Base-by-base conservation (phyloP, 106 monocot genomes). In the Triglochin maritima region DNA sequence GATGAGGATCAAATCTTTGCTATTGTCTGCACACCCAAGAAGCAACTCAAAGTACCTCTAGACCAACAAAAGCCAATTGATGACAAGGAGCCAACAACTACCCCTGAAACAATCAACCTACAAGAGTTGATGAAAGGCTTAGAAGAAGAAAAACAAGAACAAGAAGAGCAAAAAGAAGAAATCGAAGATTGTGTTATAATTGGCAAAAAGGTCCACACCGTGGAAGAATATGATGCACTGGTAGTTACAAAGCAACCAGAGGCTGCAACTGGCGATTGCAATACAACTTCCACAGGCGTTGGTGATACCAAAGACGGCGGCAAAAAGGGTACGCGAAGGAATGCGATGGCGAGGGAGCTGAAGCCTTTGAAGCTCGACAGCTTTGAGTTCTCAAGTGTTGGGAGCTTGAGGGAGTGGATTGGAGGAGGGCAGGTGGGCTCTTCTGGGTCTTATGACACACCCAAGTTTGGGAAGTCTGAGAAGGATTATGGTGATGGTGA, bases 351-450 rank as follows among this genome's bases (percentile, higher is more conserved):
- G 41, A 83, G 62, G 50, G 81, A 84, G 68, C 75, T 88, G 2
- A 53, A 59, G 4, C 64, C 48, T 7, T 69, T 88, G 4, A 77
- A 73, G 61, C 67, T 86, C 29, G 73, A 80, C 0, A 57, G 53
- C 5, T 88, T 93, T 44, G 88, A 88, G 57, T 81, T 93, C 48
- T 72, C 77, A 4, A 79, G 75, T 47, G 63, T 50, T 10, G 88
- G 77, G 13, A 84, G 85, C 42, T 71, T 92, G 14, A 74, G 77
- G 60, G 85, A 88, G 10, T 88, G 92, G 92, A 75, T 93, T n/a
- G 10, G 16, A 8, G 88, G 88, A 64, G 92, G 92, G 2, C 77
- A 80, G 59, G 74, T 81, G 54, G 72, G 79, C 55, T 88, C 88
- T 12, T 85, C 88, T 9, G 92, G 86, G 8, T 83, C 85, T 16